A percentile compares a stretch with the other conserved stretches of the same genome.
Evolutionary conservation across 805 yeast species (phyloP).

Genomic region (Candida chauliodis): DNA sequence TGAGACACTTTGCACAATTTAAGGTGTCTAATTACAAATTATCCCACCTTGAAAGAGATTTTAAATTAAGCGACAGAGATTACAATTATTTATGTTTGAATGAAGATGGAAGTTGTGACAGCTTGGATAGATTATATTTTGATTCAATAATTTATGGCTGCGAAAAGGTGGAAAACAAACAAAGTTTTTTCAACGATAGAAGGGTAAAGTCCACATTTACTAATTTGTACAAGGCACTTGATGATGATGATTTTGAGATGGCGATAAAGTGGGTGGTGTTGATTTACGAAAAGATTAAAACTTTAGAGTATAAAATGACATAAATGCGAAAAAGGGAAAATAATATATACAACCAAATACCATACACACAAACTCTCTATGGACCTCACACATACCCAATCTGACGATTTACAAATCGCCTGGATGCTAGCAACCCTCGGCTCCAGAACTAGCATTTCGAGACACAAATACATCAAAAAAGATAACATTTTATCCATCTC

Average conservation of each 20-base stretch:
- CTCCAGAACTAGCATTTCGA: conserved; percentile 16
- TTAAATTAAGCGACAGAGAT: conserved; percentile 19
- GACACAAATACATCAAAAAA: conserved; percentile 25
- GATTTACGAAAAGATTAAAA: conserved; percentile 21
- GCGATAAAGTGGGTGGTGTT: conserved; percentile 22
- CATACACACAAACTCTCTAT: not conserved
- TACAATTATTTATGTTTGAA: conserved; percentile 13
- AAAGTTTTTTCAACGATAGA: conserved; percentile 5
- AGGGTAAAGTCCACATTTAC: conserved; percentile 17
- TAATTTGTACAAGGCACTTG: conserved; percentile 17
- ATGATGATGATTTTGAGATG: conserved; percentile 20
- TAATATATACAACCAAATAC: conserved; percentile 8
- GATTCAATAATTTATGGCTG: conserved; percentile 21
- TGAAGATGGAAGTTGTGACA: conserved; percentile 2
- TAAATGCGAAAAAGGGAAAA: conserved; percentile 1
- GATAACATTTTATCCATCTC: conserved; percentile 29
- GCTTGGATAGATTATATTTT: conserved; percentile 10
- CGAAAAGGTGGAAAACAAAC: conserved; percentile 13
- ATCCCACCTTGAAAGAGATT: conserved; percentile 33
- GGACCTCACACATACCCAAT: not conserved
- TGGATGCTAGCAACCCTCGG: conserved; percentile 45
- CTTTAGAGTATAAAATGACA: conserved; percentile 9
- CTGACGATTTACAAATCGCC: conserved; percentile 16
- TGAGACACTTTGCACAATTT: conserved; percentile 54
- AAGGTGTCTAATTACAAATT: conserved; percentile 52